phyloP scores from a whole-genome alignment of 129 eudicot species.

The Erigeron canadensis region DNA sequence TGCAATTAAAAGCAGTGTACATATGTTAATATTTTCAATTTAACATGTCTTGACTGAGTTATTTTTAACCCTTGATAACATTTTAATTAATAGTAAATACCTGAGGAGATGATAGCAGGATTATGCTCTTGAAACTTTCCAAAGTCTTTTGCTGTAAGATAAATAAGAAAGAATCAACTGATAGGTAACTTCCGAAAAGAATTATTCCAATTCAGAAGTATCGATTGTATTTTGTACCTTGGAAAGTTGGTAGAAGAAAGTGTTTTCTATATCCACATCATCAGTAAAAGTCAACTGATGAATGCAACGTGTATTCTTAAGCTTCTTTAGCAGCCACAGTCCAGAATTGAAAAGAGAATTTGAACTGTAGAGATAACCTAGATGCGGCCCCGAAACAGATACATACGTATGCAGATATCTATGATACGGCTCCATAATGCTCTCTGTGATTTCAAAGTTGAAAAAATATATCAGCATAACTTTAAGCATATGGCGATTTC shows the following conservation, averaged over 20 bases:
- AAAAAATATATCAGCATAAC: constrained; percentile 26
- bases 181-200: background rate
- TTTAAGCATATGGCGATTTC: background rate
- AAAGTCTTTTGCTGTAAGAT: constrained; percentile 80
- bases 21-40: background rate
- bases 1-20: background rate
- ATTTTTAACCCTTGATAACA: background rate
- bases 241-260: constrained; percentile 90
- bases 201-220: constrained; percentile 7
- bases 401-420: constrained; percentile 81
- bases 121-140: constrained; percentile 81
- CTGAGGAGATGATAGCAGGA: constrained; percentile 95
- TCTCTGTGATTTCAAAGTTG: constrained; percentile 50
- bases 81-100: constrained; percentile 33
- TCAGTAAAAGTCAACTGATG: constrained; percentile 96
- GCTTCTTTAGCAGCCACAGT: constrained; percentile 94
- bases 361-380: constrained; percentile 95
- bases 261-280: constrained; percentile 76
- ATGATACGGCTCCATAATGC: constrained; percentile 92
- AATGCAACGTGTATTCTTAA: constrained; percentile 88
- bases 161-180: constrained; percentile 11
- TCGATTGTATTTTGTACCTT: constrained; percentile 45
- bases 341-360: constrained; percentile 96
- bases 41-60: background rate
- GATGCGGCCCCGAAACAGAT: constrained; percentile 95